Evolutionary conservation across 2,329 filamentous ascomycete species (phyloP), one percentile per base, ranked within the genome.

Genomic region (Chaetomiaceae sp.): DNA sequence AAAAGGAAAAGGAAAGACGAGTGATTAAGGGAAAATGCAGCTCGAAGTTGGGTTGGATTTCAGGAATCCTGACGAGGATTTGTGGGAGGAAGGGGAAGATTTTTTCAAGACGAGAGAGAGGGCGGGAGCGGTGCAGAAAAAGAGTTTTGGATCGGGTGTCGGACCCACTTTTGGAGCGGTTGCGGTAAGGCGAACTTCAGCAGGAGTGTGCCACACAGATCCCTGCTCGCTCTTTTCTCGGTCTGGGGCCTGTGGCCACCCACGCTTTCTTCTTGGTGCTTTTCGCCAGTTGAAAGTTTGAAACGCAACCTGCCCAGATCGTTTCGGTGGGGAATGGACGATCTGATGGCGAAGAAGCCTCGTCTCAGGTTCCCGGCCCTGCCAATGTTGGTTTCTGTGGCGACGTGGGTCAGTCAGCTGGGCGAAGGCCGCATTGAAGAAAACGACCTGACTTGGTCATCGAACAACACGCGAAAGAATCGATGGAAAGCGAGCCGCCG

Each of bases 1-100:
- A 66, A 70, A 73, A 75, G 70, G 67, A 68, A 71, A 71, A 68
- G 62, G 66, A 67, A 71, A 70, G 70, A 72, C 67, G 63, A 66
- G 59, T 61, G 9, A 61, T 63, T 63, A 69, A 63, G 58, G 55
- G 57, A 59, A 63, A 64, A 64, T 61, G 58, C 57, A 53, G 52
- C 48, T 61, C 57, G 60, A 37, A 45, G 55, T 40, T 34, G 57
- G 61, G 58, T 60, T 69, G 63, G 64, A 67, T 66, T n/a, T 64
- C 57, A 60, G 60, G 63, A 66, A 69, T 67, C 65, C 66, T 58
- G 59, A n/a, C n/a, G n/a, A 57, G 55, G 9, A 49, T 58, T 60
- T 53, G 60, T 63, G 63, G 59, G 57, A 60, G 59, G 59, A 56
- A 58, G 39, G 40, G 48, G 49, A 53, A 53, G 45, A 42, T 34